Evolutionary conservation across 768 basidiomycete genomes (phyloP).

Genomic region (Tubosaeta sp.): DNA sequence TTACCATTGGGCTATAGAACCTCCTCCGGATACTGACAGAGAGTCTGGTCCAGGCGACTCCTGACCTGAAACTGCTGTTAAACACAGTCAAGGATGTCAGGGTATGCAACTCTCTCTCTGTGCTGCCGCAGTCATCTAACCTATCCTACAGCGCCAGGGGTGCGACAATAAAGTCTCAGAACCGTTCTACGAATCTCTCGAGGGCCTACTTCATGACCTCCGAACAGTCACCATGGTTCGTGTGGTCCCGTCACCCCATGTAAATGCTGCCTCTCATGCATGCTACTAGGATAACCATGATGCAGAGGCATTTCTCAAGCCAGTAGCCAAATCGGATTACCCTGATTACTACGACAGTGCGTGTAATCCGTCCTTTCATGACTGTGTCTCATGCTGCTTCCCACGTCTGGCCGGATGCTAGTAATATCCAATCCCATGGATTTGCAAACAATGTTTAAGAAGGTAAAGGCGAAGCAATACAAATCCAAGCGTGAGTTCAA

Average conservation of each 20-base stretch:
- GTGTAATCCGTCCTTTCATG: conserved; percentile 23
- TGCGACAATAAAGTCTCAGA: conserved; percentile 74
- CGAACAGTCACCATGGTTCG: conserved; percentile 68
- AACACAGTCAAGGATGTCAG: conserved; percentile 84
- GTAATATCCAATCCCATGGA: conserved; percentile 97
- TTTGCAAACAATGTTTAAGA: conserved; percentile 86
- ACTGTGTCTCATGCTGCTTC: conserved; percentile 1
- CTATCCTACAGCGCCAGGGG: conserved; percentile 36
- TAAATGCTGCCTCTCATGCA: conserved; percentile 28
- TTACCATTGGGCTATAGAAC: conserved; percentile 49
- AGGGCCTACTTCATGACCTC: conserved; percentile 83
- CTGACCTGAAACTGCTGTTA: conserved; percentile 78
- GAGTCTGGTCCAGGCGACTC: conserved; percentile 60
- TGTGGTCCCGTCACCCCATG: conserved; percentile 13
- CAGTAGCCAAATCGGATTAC: conserved; percentile 84
- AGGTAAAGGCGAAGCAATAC: conserved; percentile 88
- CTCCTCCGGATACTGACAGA: conserved; percentile 84
- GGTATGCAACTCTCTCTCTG: conserved; percentile 48
- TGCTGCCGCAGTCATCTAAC: conserved; percentile 18
- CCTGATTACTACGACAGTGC: conserved; percentile 91
- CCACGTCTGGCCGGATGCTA: conserved; percentile 29
- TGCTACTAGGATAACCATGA: conserved; percentile 72
- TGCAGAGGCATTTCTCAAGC: conserved; percentile 90
- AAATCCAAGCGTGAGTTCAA: conserved; percentile 93
- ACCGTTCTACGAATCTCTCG: conserved; percentile 91